Evolutionary conservation across 345 rosid species (phyloP).

Genomic region (Dimocarpus longan): DNA sequence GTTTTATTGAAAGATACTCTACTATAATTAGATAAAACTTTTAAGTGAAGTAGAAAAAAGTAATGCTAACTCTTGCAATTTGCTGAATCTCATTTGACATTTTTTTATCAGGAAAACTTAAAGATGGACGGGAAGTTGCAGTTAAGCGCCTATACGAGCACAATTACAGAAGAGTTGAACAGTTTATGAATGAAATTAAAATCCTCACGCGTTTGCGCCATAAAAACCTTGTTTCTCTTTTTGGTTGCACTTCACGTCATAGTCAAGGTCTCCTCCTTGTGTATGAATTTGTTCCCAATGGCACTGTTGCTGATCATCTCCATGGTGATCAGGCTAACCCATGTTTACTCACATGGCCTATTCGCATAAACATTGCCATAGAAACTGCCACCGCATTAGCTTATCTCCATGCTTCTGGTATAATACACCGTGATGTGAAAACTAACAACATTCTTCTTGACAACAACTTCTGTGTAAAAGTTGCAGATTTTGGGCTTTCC

Average conservation of each 20-base stretch:
- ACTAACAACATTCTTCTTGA: conserved; percentile 68
- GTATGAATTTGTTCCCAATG: conserved; percentile 59
- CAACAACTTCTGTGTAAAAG: conserved; percentile 52
- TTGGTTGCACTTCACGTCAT: conserved; percentile 57
- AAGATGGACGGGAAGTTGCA: conserved; percentile 69
- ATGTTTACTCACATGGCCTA: conserved; percentile 44
- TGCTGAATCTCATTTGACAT: neutral
- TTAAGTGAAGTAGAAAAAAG: too few species aligned
- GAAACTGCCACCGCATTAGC: conserved; percentile 61
- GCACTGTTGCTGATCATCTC: conserved; percentile 67
- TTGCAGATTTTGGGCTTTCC: conserved; percentile 68
- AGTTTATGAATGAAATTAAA: conserved; percentile 59
- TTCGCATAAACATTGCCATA: conserved; percentile 56
- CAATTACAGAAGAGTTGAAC: conserved; percentile 44
- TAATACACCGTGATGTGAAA: conserved; percentile 68
- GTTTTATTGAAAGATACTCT: too few species aligned
- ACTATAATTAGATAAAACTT: too few species aligned
- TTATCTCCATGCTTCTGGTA: conserved; percentile 59
- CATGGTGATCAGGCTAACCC: conserved; percentile 37
- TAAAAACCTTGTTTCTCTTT: conserved; percentile 62
- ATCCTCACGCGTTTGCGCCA: conserved; percentile 62
- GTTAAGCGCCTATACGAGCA: conserved; percentile 62
- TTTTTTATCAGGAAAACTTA: conserved; percentile 49
- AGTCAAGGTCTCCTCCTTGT: conserved; percentile 64
- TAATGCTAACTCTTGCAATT: neutral